phyloP scores from a whole-genome alignment of 2,329 filamentous ascomycete species.

The Xylariaceae sp. region DNA sequence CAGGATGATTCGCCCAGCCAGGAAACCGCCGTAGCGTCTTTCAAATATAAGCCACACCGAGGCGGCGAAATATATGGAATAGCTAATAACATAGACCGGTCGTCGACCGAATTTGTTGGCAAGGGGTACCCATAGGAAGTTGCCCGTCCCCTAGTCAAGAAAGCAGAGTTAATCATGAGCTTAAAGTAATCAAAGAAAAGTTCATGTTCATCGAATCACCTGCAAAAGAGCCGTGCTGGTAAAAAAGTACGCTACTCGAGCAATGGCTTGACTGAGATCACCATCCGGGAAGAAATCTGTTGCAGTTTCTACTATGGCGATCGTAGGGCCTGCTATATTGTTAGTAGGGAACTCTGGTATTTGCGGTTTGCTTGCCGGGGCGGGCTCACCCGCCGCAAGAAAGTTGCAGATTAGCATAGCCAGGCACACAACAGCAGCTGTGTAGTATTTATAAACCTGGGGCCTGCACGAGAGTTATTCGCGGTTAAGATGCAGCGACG shows the following conservation, averaged over 20 bases:
- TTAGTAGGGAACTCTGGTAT: background rate
- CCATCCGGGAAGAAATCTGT: slow-evolving; percentile 52
- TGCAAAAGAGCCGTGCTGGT: slow-evolving; percentile 56
- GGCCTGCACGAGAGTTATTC: slow-evolving; percentile 40
- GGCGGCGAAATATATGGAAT: slow-evolving; percentile 49
- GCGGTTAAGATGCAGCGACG: background rate
- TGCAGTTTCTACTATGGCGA: slow-evolving; percentile 56
- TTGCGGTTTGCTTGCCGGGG: background rate
- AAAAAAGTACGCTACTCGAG: slow-evolving; percentile 59
- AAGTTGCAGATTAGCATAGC: slow-evolving; percentile 64
- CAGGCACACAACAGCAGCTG: slow-evolving; percentile 54
- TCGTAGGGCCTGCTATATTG: slow-evolving; percentile 46
- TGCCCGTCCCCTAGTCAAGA: slow-evolving; percentile 44
- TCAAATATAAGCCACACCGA: slow-evolving; percentile 52
- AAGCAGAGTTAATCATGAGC: background rate
- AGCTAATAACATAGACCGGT: slow-evolving; percentile 51
- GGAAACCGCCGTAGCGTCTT: slow-evolving; percentile 47
- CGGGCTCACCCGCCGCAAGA: slow-evolving; percentile 53
- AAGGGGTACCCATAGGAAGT: slow-evolving; percentile 54
- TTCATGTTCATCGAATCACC: slow-evolving; percentile 30
- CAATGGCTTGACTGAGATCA: slow-evolving; percentile 42
- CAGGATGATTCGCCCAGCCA: slow-evolving; percentile 56
- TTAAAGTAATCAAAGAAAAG: background rate
- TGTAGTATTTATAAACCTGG: slow-evolving; percentile 55
- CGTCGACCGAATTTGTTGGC: slow-evolving; percentile 52